Evolutionary conservation across 768 basidiomycete species (phyloP).

Genomic region (Hericium coralloides): DNA sequence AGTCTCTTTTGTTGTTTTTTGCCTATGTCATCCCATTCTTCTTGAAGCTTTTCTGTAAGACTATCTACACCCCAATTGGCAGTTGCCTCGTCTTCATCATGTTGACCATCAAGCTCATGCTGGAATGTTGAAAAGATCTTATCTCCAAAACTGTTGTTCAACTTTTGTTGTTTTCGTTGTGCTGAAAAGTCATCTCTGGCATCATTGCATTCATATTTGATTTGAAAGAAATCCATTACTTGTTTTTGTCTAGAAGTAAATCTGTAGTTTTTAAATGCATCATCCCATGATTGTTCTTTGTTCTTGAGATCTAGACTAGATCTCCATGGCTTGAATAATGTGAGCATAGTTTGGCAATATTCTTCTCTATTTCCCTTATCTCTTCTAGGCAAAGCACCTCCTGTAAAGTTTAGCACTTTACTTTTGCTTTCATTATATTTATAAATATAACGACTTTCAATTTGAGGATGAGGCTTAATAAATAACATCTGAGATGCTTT

Average conservation of each 20-base stretch:
- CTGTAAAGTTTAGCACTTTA: constrained; percentile 22
- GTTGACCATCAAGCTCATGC: background rate
- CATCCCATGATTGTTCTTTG: constrained; percentile 16
- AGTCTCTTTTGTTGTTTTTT: background rate
- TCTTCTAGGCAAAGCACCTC: constrained; percentile 19
- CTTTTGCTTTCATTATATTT: background rate
- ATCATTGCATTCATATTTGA: constrained; percentile 29
- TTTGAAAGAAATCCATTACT: constrained; percentile 24
- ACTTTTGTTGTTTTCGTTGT: constrained; percentile 4
- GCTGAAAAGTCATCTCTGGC: constrained; percentile 24
- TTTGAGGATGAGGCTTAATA: constrained; percentile 16
- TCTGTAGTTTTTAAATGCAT: constrained; percentile 10
- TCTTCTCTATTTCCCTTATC: constrained; percentile 17
- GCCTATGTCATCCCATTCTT: background rate
- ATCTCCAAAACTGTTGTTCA: background rate
- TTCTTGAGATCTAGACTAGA: constrained; percentile 2
- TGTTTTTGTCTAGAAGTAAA: constrained; percentile 12
- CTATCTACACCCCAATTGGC: background rate
- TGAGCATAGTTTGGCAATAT: constrained; percentile 12
- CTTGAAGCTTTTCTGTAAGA: background rate
- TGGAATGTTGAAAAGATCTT: background rate
- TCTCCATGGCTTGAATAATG: constrained; percentile 9
- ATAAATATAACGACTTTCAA: constrained; percentile 16
- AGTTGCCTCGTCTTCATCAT: background rate
- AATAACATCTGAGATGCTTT: constrained; percentile 3